phyloP scores from a whole-genome alignment of 345 rosid genomes.

The Anacardium occidentale region DNA sequence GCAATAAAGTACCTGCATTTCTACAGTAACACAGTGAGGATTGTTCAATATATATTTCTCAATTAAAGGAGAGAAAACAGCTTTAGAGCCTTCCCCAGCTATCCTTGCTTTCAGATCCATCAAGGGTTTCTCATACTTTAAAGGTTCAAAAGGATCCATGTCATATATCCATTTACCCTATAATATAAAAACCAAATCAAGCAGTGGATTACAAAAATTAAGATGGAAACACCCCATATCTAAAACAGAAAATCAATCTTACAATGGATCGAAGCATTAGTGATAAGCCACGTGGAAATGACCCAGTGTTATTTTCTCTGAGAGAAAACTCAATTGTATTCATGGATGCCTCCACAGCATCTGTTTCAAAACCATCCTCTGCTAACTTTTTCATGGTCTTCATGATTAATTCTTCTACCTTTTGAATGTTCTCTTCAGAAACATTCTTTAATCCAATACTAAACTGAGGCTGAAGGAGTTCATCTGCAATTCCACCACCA shows the following conservation, averaged over 20 bases:
- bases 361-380: conserved; percentile 85
- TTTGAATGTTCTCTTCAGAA: conserved; percentile 60
- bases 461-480: conserved; percentile 94
- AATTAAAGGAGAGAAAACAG: conserved; percentile 91
- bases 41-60: conserved; percentile 82
- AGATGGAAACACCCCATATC: not conserved
- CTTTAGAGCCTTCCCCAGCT: conserved; percentile 82
- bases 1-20: conserved; percentile 74
- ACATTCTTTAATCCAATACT: conserved; percentile 92
- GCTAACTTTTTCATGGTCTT: conserved; percentile 64
- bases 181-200: conserved; percentile 27
- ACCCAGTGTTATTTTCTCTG: conserved; percentile 96
- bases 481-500: conserved; percentile 90
- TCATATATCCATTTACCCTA: conserved; percentile 99
- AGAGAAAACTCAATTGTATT: conserved; percentile 97
- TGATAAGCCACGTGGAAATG: conserved; percentile 97
- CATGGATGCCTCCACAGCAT: conserved; percentile 98
- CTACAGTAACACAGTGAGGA: conserved; percentile 80
- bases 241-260: conserved; percentile 19
- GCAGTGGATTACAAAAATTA: conserved; percentile 7
- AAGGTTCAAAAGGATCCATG: conserved; percentile 94
- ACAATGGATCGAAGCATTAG: conserved; percentile 92
- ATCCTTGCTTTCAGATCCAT: conserved; percentile 73
- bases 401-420: conserved; percentile 79
- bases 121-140: conserved; percentile 86